A percentile compares a stretch with the other conserved stretches of the same genome.
phyloP scores from a whole-genome alignment of 768 basidiomycete genomes.

The Mycena albidolilacea region DNA sequence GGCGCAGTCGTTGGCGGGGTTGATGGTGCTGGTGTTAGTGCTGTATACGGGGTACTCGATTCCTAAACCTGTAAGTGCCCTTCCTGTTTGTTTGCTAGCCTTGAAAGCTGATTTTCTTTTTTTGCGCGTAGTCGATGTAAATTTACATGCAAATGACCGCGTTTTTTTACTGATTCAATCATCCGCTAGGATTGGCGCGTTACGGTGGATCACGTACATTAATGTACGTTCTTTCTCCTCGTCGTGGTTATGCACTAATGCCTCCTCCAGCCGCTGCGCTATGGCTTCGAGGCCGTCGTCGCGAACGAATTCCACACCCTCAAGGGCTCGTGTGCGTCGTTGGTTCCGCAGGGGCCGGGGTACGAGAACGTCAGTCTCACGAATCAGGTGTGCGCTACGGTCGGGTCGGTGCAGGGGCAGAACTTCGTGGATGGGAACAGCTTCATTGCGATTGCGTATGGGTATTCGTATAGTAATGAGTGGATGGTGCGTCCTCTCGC shows the following conservation, averaged over 20 bases:
- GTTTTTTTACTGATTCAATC: background rate
- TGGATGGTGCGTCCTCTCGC: conserved; percentile 57
- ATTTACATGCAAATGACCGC: background rate
- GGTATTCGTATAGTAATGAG: conserved; percentile 55
- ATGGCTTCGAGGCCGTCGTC: conserved; percentile 82
- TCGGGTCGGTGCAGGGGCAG: conserved; percentile 76
- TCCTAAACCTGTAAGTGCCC: conserved; percentile 52
- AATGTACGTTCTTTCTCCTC: conserved; percentile 51
- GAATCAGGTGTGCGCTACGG: conserved; percentile 85
- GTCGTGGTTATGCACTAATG: conserved; percentile 25
- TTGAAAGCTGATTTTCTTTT: background rate
- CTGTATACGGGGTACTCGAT: conserved; percentile 70
- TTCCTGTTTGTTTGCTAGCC: background rate
- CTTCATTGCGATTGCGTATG: conserved; percentile 67
- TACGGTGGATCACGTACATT: conserved; percentile 67
- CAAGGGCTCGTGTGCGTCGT: conserved; percentile 69
- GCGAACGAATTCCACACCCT: conserved; percentile 86
- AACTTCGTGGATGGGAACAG: conserved; percentile 69
- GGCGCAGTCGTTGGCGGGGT: conserved; percentile 57
- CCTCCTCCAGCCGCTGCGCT: conserved; percentile 69
- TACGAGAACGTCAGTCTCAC: conserved; percentile 68
- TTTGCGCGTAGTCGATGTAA: conserved; percentile 31
- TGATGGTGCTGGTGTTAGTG: conserved; percentile 56
- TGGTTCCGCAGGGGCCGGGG: conserved; percentile 75
- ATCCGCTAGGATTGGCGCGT: conserved; percentile 61